Evolutionary conservation across 2,329 filamentous ascomycete species (phyloP).

Genomic region (Emydomyces testavorans): DNA sequence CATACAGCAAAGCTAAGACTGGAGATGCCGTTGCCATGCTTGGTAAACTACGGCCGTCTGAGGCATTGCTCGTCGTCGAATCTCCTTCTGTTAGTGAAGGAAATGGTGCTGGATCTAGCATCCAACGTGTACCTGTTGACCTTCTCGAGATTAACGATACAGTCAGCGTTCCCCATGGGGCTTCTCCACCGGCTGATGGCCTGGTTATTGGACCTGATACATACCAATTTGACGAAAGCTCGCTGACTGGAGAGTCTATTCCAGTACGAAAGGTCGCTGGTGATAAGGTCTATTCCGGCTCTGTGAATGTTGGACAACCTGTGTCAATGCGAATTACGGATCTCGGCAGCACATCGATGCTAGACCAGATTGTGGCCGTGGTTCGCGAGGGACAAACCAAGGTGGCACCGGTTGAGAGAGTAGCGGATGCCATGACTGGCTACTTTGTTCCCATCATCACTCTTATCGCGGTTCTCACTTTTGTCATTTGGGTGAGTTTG

Average conservation of each 20-base stretch:
- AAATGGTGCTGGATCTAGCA: slow-evolving; percentile 14
- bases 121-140: slow-evolving; percentile 48
- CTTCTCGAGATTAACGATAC: slow-evolving; percentile 62
- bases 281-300: slow-evolving; percentile 38
- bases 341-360: slow-evolving; percentile 39
- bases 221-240: slow-evolving; percentile 75
- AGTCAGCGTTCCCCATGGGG: slow-evolving; percentile 65
- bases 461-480: slow-evolving; percentile 38
- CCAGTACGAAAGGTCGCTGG: slow-evolving; percentile 34
- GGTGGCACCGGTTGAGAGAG: slow-evolving; percentile 38
- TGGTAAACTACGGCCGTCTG: slow-evolving; percentile 63
- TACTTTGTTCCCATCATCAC: slow-evolving; percentile 42
- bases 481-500: slow-evolving; percentile 38
- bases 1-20: slow-evolving; percentile 82
- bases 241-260: slow-evolving; percentile 54
- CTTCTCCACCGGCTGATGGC: slow-evolving; percentile 77
- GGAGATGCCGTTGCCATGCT: slow-evolving; percentile 75
- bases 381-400: slow-evolving; percentile 41
- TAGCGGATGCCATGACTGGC: slow-evolving; percentile 38
- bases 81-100: slow-evolving; percentile 9
- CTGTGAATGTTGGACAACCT: slow-evolving; percentile 39
- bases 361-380: slow-evolving; percentile 40
- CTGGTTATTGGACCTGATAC: slow-evolving; percentile 44
- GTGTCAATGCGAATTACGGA: slow-evolving; percentile 35
- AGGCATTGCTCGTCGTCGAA: slow-evolving; percentile 53